Base-by-base conservation (phyloP, 208 protist genomes). In the Wallacemonas rigidus region DNA sequence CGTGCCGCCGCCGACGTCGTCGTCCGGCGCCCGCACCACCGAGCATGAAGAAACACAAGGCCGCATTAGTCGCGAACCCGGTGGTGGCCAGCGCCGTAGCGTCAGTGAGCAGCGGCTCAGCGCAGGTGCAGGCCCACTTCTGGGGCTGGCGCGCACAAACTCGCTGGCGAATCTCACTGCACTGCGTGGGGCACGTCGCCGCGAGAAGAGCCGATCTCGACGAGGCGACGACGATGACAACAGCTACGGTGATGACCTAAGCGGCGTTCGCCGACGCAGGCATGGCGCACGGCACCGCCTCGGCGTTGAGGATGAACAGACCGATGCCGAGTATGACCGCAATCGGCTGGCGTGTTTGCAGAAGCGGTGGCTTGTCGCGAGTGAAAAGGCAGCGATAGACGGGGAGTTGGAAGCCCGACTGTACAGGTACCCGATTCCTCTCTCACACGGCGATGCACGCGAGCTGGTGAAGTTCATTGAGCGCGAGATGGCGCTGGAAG, bases 341-440 rank as follows among this genome's bases (percentile, higher is more conserved):
- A 71, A 67, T 2, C 83, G 89, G 36, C 67, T 91, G 36, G 65
- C 63, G 44, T 74, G 87, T 26, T 78, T 95, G 3, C 82, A 73
- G n/a, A 77, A 79, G 36, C 90, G 90, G 14, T 95, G 90, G 90
- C 74, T 87, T 7, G 77, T 88, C 43, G 65, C 51, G 9, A 69
- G 58, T 0, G 69, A 73, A 17, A 56, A 75, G 69, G 53, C 63
- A 11, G 75, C 70, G 35, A 78, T 82, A 1, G 74, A 72, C 38
- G 72, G 81, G 67, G 74, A 74, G 71, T 50, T 76, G 12, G 90
- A 95, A 73, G 78, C 77, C 14, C 71, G 71, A 39, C 77, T 95
- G 62, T 72, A 89, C 38, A 65, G 54, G 12, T 65, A 72, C 36
- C 83, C 87, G 3, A 88, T 95, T 54, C 87, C 90, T 14, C 72